Base-by-base conservation (phyloP, 2,329 filamentous ascomycete species). In the Bipolaris oryzae region DNA sequence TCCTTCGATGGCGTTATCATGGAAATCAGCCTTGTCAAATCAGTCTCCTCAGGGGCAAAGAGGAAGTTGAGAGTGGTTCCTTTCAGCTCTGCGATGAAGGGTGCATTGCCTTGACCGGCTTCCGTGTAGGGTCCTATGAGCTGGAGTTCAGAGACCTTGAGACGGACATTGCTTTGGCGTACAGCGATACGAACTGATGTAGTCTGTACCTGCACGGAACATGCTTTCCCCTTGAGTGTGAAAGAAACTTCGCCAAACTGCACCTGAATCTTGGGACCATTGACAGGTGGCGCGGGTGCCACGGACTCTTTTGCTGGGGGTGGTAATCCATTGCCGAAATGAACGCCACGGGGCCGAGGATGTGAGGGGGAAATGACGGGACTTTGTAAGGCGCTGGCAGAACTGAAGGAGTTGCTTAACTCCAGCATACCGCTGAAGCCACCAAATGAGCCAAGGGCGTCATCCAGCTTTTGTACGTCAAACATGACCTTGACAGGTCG, bases 1-100 rank as follows among this genome's bases (percentile, higher is more conserved):
- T 95, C 87, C 62, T 92, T 95, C 0, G 93, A 96, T 0, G 95
- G 96, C 6, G 90, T 96, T 53, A 99, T 90, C 49, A 99, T 82
- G 50, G 90, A 89, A 0, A 99, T 79, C 1, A 99, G 82, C 33
- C 88, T 86, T 68, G 93, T 89, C 0, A 99, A 81, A 73, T 99
- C 95, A 16, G 83, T 80, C 64, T 96, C 89, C 59, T 89, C 88
- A 0, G 95, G 94, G 0, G 84, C 78, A 58, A 84, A 83, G 1
- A 92, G 77, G 67, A 90, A 96, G 21, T 91, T 86, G 50, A 88
- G 86, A 18, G 78, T 81, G 1, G 96, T 86, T 46, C 88, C 87
- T 28, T 78, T 80, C 3, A 96, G 69, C 1, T 88, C 85, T 4
- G 87, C 79, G 18, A 81, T 81, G 15, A 91, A 82, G 0, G 89